These are phyloP conservation scores for Zoysia pacifica DNA, from an alignment of 176 grass and related monocot species.

Conservation along the genomic window DNA sequence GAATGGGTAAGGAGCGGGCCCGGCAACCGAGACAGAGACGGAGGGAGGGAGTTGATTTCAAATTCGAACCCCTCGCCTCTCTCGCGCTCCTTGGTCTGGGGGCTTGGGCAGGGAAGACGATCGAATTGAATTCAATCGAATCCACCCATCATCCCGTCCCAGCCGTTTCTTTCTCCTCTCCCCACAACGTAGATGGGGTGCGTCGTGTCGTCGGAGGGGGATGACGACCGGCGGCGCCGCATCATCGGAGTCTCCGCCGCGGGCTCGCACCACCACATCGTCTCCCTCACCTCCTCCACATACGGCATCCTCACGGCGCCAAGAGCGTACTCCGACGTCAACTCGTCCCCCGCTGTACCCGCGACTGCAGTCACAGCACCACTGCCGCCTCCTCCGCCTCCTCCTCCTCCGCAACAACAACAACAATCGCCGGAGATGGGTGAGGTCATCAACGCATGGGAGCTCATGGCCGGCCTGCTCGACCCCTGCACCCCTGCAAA, in stretches of 20 bases:
- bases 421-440: background rate
- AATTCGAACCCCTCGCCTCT: too few species aligned
- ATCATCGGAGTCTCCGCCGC: slow-evolving; percentile 39
- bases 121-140: too few species aligned
- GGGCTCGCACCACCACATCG: slow-evolving; percentile 50
- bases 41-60: too few species aligned
- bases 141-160: too few species aligned
- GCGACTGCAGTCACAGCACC: background rate
- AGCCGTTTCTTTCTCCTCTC: too few species aligned
- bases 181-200: background rate
- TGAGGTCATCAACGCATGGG: slow-evolving; percentile 82
- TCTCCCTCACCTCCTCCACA: slow-evolving; percentile 83
- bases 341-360: slow-evolving; percentile 29
- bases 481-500: slow-evolving; percentile 47
- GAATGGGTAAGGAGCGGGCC: too few species aligned
- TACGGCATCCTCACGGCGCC: slow-evolving; percentile 67
- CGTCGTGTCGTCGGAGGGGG: slow-evolving; percentile 53
- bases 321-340: slow-evolving; percentile 27
- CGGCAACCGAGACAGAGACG: too few species aligned
- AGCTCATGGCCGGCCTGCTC: slow-evolving; percentile 74
- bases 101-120: too few species aligned
- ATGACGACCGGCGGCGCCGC: slow-evolving; percentile 47
- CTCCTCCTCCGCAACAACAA: background rate
- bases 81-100: too few species aligned
- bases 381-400: background rate